Percentiles rank a stretch among this genome's conserved stretches.
Conservation (phyloP, 169 alveolate genomes). For the Plasmodium chabaudi region DNA sequence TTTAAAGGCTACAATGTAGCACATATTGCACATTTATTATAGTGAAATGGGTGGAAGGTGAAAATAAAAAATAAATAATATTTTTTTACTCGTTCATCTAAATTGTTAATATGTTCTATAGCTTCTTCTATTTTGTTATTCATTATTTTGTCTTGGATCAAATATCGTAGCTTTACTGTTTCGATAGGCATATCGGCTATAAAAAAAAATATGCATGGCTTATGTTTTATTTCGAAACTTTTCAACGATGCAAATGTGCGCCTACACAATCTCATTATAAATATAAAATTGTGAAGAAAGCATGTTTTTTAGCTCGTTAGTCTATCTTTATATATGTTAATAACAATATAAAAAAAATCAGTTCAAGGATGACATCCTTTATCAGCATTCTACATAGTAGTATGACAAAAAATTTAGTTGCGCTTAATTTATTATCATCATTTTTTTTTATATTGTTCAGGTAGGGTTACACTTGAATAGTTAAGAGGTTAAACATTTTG, state of each 20-base stretch:
- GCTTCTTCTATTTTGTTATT: conserved; percentile 71
- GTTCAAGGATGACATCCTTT: conserved; percentile 73
- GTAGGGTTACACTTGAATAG: neutral
- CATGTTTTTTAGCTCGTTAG: no score
- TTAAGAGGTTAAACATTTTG: neutral
- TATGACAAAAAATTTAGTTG: conserved; percentile 34
- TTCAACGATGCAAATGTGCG: neutral
- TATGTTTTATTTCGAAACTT: neutral
- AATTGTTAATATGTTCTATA: conserved; percentile 64
- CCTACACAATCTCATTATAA: neutral
- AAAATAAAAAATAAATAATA: conserved; percentile 2
- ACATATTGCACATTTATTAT: neutral
- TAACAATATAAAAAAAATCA: conserved; percentile 57
- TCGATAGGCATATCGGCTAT: conserved; percentile 74
- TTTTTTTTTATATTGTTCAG: conserved; percentile 20
- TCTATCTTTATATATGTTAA: no score
- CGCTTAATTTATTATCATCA: conserved; percentile 57
- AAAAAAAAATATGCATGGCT: conserved; percentile 14
- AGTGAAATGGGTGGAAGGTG: neutral
- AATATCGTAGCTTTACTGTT: conserved; percentile 60
- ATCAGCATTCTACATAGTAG: conserved; percentile 76
- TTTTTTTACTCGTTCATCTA: conserved; percentile 55
- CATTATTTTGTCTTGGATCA: conserved; percentile 60
- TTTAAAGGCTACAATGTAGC: no score
- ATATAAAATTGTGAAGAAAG: no score